Base-by-base conservation (phyloP, 78 protist genomes). In the Monocercomonoides exilis region DNA sequence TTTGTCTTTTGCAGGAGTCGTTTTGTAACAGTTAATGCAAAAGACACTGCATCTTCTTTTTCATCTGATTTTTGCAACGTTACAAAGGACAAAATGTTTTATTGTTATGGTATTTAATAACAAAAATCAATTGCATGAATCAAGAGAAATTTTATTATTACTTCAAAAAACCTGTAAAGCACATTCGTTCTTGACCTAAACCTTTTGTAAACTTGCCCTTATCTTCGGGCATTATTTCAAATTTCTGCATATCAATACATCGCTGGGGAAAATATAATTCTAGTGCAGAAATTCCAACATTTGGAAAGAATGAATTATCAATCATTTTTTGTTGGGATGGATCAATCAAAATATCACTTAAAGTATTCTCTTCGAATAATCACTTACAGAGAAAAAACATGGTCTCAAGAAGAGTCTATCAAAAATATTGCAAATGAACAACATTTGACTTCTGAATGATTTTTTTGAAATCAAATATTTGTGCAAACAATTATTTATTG, bases 161-260 rank as follows among this genome's bases (percentile, higher is more conserved):
- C 38, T 29, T 29, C 38, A 54, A 54, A 21, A 29, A 29, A 54
- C 70, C 70, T 54, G 70, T 54, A 41, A 87, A 87, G 1, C 77
- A 32, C 89, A 87, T 87, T 44, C 36, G 41, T 5, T 43, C 43
- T 29, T 45, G 77, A 0, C 87, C 99, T 4, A 97, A 93, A 46
- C 99, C 99, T 44, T 92, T 77, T 5, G 97, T 95, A 85, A 94
- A 96, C 90, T 97, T 97, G 46, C 99, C 99, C 34, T 77, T 77
- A 0, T 88, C 96, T n/a, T 90, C 85, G 81, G 94, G 94, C 43
- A 63, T 86, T 45, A 0, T n/a, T 45, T 88, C 95, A 45, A 94
- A 87, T 41, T 90, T 93, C 4, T 88, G 85, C 91, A 94, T 96
- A 45, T 84, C 41, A 3, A 96, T 96, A 82, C 45, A 92, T 38